phyloP scores from a whole-genome alignment of 1,284 basidiomycete species.

The Ganoderma sp. region DNA sequence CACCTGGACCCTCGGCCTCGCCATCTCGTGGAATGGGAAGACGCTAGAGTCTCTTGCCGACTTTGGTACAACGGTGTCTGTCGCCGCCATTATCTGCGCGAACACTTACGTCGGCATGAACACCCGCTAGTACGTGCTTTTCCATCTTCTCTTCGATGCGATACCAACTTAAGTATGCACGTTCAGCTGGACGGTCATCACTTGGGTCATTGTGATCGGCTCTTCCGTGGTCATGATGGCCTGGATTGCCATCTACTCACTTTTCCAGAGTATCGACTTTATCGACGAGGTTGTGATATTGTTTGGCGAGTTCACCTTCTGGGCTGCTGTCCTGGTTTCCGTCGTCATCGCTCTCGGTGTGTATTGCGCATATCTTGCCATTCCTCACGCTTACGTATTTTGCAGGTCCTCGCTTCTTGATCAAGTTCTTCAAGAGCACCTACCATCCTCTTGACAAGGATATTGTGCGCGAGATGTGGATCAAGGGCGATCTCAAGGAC shows the following conservation, averaged over 20 bases:
- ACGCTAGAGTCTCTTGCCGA: slow-evolving; percentile 83
- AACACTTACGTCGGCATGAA: slow-evolving; percentile 90
- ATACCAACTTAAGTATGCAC: slow-evolving; percentile 19
- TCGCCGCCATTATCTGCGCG: slow-evolving; percentile 85
- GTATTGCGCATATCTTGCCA: slow-evolving; percentile 36
- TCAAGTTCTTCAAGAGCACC: slow-evolving; percentile 70
- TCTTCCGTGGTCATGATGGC: slow-evolving; percentile 81
- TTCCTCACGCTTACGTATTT: slow-evolving; percentile 17
- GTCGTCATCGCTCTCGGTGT: slow-evolving; percentile 73
- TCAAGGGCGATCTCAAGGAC: slow-evolving; percentile 83
- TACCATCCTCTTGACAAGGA: slow-evolving; percentile 83
- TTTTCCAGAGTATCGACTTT: slow-evolving; percentile 73
- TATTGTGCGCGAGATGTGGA: slow-evolving; percentile 90
- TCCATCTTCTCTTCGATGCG: neutral
- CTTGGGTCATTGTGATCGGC: slow-evolving; percentile 79
- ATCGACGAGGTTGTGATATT: slow-evolving; percentile 75
- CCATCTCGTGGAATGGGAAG: slow-evolving; percentile 75
- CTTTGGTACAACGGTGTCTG: slow-evolving; percentile 92
- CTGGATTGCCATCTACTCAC: slow-evolving; percentile 89
- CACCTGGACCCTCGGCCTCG: slow-evolving; percentile 69
- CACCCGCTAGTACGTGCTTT: slow-evolving; percentile 78
- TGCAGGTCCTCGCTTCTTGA: slow-evolving; percentile 72
- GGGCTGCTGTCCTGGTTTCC: slow-evolving; percentile 77
- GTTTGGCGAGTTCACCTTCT: slow-evolving; percentile 82
- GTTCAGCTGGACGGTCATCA: slow-evolving; percentile 85